Evolutionary conservation across 2,329 filamentous ascomycete genomes (phyloP).

Genomic region (Fusarium clavum): DNA sequence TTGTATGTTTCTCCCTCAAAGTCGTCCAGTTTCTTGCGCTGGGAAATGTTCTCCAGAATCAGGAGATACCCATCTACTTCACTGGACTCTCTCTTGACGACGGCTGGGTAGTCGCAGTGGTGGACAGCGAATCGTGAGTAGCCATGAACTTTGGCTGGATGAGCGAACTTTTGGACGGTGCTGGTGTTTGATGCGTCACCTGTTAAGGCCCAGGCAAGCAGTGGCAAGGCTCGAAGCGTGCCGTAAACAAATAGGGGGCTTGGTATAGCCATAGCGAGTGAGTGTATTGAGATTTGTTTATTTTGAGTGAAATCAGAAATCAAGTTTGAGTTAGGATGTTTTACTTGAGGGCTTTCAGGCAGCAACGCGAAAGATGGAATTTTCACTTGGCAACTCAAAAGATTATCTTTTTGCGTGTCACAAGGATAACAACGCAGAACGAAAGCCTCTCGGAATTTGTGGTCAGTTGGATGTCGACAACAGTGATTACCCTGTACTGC

Average conservation of each 20-base stretch:
- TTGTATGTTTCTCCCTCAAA: constrained; percentile 49
- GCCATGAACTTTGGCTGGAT: constrained; percentile 29
- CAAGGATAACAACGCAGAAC: rapidly evolving
- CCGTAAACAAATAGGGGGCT: not conserved
- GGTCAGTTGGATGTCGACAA: too few species aligned
- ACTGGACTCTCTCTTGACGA: not conserved
- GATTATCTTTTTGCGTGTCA: rapidly evolving
- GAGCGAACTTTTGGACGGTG: not conserved
- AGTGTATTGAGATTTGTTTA: too few species aligned
- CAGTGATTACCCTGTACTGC: not conserved
- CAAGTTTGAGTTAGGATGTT: too few species aligned
- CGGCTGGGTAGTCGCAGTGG: constrained; percentile 43
- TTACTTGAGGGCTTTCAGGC: too few species aligned
- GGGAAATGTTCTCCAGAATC: constrained; percentile 31
- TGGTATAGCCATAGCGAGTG: not conserved
- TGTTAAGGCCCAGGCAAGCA: constrained; percentile 46
- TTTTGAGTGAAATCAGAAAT: too few species aligned
- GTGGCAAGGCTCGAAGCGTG: not conserved
- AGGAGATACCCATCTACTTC: constrained; percentile 46
- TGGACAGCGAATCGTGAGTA: constrained; percentile 24
- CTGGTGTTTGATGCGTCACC: constrained; percentile 42
- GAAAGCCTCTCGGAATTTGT: not conserved
- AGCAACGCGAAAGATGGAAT: too few species aligned
- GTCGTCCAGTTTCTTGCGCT: constrained; percentile 50
- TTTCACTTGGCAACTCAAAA: too few species aligned